Conservation (phyloP, 371 early-diverging fungal genomes). For the Capniomyces stellatus region DNA sequence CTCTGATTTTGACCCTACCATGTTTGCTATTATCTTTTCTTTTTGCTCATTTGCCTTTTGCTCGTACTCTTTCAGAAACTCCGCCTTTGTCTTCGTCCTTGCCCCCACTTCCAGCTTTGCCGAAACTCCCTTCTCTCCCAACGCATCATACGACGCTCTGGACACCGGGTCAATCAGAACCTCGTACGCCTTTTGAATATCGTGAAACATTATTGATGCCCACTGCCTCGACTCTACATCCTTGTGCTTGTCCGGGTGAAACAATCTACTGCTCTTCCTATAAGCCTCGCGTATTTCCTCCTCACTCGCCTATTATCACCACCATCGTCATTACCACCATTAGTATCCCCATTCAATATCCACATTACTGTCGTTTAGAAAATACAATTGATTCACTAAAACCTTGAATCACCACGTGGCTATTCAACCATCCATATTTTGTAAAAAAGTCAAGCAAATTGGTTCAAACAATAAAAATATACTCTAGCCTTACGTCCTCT, state of each 20-base stretch:
- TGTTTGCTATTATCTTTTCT: slow-evolving; percentile 58
- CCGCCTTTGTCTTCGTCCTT: slow-evolving; percentile 57
- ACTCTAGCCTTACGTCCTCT: background rate
- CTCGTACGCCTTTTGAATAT: slow-evolving; percentile 41
- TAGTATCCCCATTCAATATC: no score
- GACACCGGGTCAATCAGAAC: slow-evolving; percentile 63
- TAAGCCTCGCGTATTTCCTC: slow-evolving; percentile 31
- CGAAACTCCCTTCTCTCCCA: slow-evolving; percentile 70
- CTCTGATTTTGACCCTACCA: slow-evolving; percentile 45
- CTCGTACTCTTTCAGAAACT: slow-evolving; percentile 78
- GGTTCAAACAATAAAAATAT: background rate
- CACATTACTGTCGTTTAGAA: no score
- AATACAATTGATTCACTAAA: no score
- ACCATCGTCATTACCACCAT: no score
- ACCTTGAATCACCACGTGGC: no score
- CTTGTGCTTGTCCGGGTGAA: slow-evolving; percentile 49
- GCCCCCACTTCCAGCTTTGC: slow-evolving; percentile 60
- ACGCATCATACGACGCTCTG: slow-evolving; percentile 78
- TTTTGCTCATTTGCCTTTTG: slow-evolving; percentile 40
- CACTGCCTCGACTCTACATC: slow-evolving; percentile 11
- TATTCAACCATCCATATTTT: no score
- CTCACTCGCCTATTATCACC: background rate
- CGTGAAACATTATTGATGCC: slow-evolving; percentile 35
- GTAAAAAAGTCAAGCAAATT: no score
- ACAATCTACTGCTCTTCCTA: slow-evolving; percentile 31